Conservation (phyloP, 2,329 filamentous ascomycete genomes). For the Xylaria sp. region DNA sequence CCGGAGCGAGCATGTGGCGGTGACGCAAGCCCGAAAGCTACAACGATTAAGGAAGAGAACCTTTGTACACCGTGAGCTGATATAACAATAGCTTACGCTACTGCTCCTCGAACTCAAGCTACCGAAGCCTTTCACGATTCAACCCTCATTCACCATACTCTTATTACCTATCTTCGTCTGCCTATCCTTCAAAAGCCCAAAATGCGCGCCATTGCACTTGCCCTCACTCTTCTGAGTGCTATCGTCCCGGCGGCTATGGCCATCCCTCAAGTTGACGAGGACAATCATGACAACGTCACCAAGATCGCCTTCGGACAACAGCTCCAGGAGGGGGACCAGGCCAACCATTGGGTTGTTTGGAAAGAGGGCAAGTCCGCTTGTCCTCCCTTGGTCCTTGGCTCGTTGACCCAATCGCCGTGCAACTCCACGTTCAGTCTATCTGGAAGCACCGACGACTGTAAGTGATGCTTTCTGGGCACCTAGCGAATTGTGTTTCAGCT, state of each 20-base stretch:
- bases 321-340: neutral
- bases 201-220: constrained; percentile 1
- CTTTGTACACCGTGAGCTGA: neutral
- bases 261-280: neutral
- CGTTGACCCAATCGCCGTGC: neutral
- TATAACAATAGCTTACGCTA: neutral
- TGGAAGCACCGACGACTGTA: neutral
- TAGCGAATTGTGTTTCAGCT: neutral
- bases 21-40: constrained; percentile 7
- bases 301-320: constrained; percentile 18
- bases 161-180: neutral
- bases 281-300: neutral
- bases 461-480: neutral
- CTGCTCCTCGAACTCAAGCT: neutral
- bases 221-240: neutral
- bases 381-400: neutral
- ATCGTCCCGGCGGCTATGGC: neutral
- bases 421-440: neutral
- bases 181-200: neutral
- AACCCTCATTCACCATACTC: neutral
- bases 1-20: neutral
- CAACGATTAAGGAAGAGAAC: neutral
- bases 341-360: constrained; percentile 30
- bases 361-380: constrained; percentile 13
- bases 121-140: neutral